Base-by-base conservation (phyloP, 2,329 filamentous ascomycete genomes). In the Basipetospora chlamydospora region DNA sequence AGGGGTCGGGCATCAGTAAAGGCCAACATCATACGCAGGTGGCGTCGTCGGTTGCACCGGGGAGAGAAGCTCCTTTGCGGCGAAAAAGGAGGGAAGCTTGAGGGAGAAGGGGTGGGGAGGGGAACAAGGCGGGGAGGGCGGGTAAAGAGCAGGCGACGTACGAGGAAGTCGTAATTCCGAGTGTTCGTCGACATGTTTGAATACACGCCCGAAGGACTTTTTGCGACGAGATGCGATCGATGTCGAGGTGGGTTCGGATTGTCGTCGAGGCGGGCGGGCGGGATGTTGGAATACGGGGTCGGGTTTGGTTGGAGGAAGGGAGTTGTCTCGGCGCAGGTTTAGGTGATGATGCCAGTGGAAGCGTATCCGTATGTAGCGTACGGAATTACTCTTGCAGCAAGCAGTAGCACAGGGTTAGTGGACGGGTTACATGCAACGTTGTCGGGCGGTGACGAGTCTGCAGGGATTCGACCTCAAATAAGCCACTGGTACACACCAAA, bases 161-260 rank as follows among this genome's bases (percentile, higher is more conserved):
- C 88, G 64, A 98, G 72, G 63, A 96, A 96, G 63, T 98, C 90
- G 65, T 98, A 98, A 70, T 98, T 98, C 63, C 90, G 78, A 70
- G 88, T 92, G 61, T 83, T 38, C 13, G 22, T 85, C 53, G 90
- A 87, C 90, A 98, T 98, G 50, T 55, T 69, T 59, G 50, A 45
- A 28, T 13, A 22, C 13, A 25, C n/a, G n/a, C 20, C 10, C 13
- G n/a, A 23, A 11, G 6, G 22, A 23, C 22, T 23, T 23, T 6
- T 23, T 23, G 32, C 7, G 6, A 30, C 16, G 13, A 11, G 28
- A 15, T 30, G 17, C 17, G 12, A 16, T 22, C 6, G 11, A 17
- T 31, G n/a, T 10, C 12, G 13, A 22, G 23, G 18, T 33, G 11
- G 30, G 30, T 22, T 23, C 17, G 18, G 6, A 33, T 28, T 25